Base-by-base conservation (phyloP, 345 rosid species). In the Pistacia atlantica region DNA sequence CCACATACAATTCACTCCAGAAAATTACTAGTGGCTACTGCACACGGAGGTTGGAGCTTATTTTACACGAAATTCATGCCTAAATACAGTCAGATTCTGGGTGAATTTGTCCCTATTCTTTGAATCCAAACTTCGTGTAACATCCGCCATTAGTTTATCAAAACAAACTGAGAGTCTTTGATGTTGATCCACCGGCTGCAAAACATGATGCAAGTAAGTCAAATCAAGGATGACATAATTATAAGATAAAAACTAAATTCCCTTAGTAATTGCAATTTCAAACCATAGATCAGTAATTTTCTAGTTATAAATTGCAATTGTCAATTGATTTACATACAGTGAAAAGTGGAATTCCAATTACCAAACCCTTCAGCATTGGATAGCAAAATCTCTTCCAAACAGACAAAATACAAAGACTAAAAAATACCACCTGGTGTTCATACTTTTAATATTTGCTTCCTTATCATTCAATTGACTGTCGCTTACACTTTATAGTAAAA, bases 31-130 rank as follows among this genome's bases (percentile, higher is more conserved):
- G 52, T 45, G 37, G 62, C 62, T 65, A 59, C 11, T 7, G 73
- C 69, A 58, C 67, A 65, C 37, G 8, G 9, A 4, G 58, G 49
- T 28, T 51, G 45, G 45, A 65, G 52, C 72, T 14, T 92, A 93
- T 80, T 93, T 94, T 61, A 87, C 88, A 49, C 97, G 97, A 77
- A 94, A 94, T 80, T 97, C 99, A 22, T 90, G 87, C 83, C 99
- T 89, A 86, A 97, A 94, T 31, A 90, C 80, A 28, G 90, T 91
- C 75, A 97, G 81, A 79, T 91, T 94, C 85, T 97, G 99, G 66
- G 98, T 94, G 86, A 94, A 97, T 83, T 90, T 91, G 83, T 97
- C 99, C 82, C 95, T 88, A 90, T 97, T 97, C 90, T 90, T 97
- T 38, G 97, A 88, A 80, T 97, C 98, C 76, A 94, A 75, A 67